These are phyloP conservation scores for Liriodendron chinense DNA, from an alignment of 164 flowering plant genomes.

Conservation along the genomic window DNA sequence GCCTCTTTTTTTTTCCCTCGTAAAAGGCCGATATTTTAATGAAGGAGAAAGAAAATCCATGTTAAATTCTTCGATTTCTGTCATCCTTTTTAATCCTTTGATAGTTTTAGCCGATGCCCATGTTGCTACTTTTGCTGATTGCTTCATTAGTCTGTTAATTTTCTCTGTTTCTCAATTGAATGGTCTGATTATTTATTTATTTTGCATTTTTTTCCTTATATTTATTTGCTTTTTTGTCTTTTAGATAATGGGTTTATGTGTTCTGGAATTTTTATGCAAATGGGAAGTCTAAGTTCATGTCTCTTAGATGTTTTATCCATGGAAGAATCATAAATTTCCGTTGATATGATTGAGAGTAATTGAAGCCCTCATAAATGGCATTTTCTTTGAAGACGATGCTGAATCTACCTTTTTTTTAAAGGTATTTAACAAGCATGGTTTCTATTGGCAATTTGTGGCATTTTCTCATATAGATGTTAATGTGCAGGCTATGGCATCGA, in stretches of 20 bases:
- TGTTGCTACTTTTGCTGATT: neutral
- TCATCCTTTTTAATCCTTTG: neutral
- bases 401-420: neutral
- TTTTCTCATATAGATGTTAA: neutral
- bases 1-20: neutral
- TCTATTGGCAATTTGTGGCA: neutral
- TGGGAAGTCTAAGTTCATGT: no score
- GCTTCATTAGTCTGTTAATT: neutral
- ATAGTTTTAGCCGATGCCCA: neutral
- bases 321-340: neutral
- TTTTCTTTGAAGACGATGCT: neutral
- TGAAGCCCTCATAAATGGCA: neutral
- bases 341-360: neutral
- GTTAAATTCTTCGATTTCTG: neutral
- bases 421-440: neutral
- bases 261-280: neutral
- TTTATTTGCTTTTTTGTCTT: neutral
- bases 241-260: neutral
- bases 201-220: neutral
- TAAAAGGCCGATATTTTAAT: neutral
- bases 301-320: neutral
- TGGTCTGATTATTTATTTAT: neutral
- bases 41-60: neutral
- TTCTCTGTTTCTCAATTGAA: neutral
- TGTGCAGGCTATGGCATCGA: conserved; percentile 95